Conservation (phyloP, 2,329 filamentous ascomycete genomes). For the Aspergillus chevalieri region DNA sequence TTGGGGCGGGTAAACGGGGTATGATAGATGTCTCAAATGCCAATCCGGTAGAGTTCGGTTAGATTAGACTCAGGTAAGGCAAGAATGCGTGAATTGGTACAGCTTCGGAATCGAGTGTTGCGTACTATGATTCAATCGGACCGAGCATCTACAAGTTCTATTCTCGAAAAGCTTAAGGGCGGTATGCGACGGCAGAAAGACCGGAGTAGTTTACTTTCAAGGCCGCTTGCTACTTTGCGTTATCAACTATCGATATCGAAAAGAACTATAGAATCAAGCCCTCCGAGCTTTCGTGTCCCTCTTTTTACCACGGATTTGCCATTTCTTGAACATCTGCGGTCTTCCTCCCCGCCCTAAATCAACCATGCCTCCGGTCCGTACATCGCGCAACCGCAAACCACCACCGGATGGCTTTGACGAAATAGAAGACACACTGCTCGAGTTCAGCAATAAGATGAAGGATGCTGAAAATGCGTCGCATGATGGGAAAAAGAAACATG, state of each 20-base stretch:
- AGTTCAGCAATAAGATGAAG: slow-evolving; percentile 64
- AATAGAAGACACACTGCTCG: slow-evolving; percentile 62
- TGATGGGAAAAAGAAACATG: slow-evolving; percentile 75
- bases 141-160: neutral
- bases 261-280: too few relatives aligned
- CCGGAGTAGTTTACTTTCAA: slow-evolving; percentile 1
- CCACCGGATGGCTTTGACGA: slow-evolving; percentile 63
- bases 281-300: too few relatives aligned
- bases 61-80: neutral
- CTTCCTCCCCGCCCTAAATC: neutral
- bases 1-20: slow-evolving; percentile 4
- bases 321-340: neutral
- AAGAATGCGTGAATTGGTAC: neutral
- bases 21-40: neutral
- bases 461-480: slow-evolving; percentile 81
- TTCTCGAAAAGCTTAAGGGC: slow-evolving; percentile 14
- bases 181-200: slow-evolving; percentile 20
- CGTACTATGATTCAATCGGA: too few relatives aligned
- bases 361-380: slow-evolving; percentile 57
- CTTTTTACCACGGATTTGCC: neutral
- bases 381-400: slow-evolving; percentile 55
- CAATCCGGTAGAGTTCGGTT: neutral
- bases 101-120: neutral
- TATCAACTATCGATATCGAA: neutral
- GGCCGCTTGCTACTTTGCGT: neutral